Conservation (phyloP, 768 basidiomycete genomes). For the Leccinum subtestaceum region DNA sequence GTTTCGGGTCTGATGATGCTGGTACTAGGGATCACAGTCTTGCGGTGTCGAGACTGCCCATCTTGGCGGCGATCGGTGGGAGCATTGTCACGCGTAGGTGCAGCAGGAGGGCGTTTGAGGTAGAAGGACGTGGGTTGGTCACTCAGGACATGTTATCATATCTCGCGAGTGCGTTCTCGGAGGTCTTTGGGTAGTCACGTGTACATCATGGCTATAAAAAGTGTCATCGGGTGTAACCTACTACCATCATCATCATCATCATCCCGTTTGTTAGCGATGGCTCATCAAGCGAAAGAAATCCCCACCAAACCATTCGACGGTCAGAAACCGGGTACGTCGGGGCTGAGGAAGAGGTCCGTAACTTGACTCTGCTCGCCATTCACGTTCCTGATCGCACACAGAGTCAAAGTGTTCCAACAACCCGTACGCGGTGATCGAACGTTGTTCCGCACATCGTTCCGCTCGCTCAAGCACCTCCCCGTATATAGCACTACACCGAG, state of each 20-base stretch:
- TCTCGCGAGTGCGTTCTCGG: conserved; percentile 65
- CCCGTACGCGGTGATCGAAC: conserved; percentile 51
- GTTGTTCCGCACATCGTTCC: conserved; percentile 1
- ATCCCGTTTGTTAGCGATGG: conserved; percentile 32
- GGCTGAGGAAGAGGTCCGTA: conserved; percentile 85
- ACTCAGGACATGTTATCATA: conserved; percentile 75
- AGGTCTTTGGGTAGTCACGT: conserved; percentile 54
- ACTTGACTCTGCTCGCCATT: conserved; percentile 16
- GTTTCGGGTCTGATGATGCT: conserved; percentile 1
- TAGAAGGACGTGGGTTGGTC: conserved; percentile 76
- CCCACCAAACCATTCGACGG: conserved; percentile 85
- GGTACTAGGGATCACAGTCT: conserved; percentile 48
- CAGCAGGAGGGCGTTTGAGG: conserved; percentile 71
- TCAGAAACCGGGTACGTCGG: conserved; percentile 97
- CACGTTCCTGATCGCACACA: conserved; percentile 33
- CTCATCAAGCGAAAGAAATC: conserved; percentile 58
- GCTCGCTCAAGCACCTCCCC: conserved; percentile 19
- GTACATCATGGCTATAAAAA: background rate
- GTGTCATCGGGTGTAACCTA: background rate
- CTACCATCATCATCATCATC: too few relatives aligned
- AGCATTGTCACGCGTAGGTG: conserved; percentile 87
- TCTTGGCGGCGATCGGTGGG: conserved; percentile 82
- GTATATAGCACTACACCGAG: conserved; percentile 88
- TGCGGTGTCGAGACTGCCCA: conserved; percentile 65
- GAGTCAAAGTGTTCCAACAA: conserved; percentile 98